phyloP scores from a whole-genome alignment of 2,329 filamentous ascomycete species.

The Endoconidiophora polonica region DNA sequence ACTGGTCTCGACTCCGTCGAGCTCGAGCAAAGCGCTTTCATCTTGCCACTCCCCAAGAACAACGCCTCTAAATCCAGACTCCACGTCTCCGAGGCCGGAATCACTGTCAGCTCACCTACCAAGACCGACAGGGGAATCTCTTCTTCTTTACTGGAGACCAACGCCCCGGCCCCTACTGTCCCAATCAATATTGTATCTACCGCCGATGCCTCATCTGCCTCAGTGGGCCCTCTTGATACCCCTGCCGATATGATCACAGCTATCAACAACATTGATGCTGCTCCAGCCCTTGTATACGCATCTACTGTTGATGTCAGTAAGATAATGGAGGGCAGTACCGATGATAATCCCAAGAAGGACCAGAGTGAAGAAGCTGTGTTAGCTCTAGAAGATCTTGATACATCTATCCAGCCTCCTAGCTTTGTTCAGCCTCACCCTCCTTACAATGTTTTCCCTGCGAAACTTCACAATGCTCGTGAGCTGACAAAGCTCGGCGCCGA shows the following conservation, averaged over 20 bases:
- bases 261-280: slow-evolving; percentile 9
- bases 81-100: slow-evolving; percentile 4
- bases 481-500: slow-evolving; percentile 77
- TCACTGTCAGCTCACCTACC: slow-evolving; percentile 1
- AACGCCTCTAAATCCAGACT: slow-evolving; percentile 14
- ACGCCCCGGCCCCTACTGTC: slow-evolving; percentile 13
- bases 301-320: not conserved
- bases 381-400: slow-evolving; percentile 29
- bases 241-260: slow-evolving; percentile 12
- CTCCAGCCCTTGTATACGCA: not conserved
- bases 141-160: slow-evolving; percentile 9
- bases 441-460: slow-evolving; percentile 82
- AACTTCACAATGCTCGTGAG: slow-evolving; percentile 67
- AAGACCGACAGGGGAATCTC: not conserved
- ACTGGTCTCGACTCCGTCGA: slow-evolving; percentile 46
- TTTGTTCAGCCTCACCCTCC: slow-evolving; percentile 93
- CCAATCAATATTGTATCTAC: slow-evolving; percentile 1
- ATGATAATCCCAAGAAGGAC: slow-evolving; percentile 6
- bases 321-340: slow-evolving; percentile 1
- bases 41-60: slow-evolving; percentile 36
- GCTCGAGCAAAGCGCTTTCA: slow-evolving; percentile 58
- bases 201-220: not conserved
- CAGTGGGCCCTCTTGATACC: slow-evolving; percentile 9
- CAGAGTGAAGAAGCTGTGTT: slow-evolving; percentile 19
- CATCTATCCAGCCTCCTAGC: slow-evolving; percentile 55